Evolutionary conservation across 148 eudicot genomes (phyloP).

Genomic region (Mesembryanthemum crystallinum): DNA sequence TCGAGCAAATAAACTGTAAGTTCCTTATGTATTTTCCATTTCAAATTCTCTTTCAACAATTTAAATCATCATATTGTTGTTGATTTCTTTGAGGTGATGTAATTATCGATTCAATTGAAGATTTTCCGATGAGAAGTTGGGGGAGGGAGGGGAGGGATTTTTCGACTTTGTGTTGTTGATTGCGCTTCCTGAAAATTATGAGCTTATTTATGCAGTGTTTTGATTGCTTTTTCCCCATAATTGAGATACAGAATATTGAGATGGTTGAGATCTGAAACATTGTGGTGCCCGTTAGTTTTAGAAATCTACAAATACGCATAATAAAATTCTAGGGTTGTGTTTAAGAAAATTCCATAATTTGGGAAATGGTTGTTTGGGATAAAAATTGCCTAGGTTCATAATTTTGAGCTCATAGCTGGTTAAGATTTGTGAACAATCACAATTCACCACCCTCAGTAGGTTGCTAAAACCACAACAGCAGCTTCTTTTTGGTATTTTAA

Average conservation of each 20-base stretch:
- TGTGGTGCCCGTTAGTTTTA: neutral
- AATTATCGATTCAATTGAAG: neutral
- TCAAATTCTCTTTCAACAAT: neutral
- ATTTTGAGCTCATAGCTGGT: neutral
- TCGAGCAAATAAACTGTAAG: neutral
- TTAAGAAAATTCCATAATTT: neutral
- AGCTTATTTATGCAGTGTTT: neutral
- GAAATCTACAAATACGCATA: neutral
- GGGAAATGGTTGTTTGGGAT: too few species aligned
- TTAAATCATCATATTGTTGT: neutral
- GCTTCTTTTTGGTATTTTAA: too few species aligned
- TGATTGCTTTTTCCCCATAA: too few species aligned
- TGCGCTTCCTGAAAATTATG: neutral
- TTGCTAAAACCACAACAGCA: neutral
- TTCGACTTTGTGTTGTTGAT: too few species aligned
- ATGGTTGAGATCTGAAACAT: neutral
- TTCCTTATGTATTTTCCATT: neutral
- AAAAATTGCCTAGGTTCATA: neutral
- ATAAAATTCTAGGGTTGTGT: neutral
- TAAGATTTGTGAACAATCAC: neutral
- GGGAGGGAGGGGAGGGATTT: too few species aligned
- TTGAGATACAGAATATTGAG: neutral
- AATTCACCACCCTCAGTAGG: neutral
- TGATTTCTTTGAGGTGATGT: neutral
- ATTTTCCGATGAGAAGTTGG: neutral